Base-by-base conservation (phyloP, 345 rosid species). In the Zanthoxylum bungeanum region DNA sequence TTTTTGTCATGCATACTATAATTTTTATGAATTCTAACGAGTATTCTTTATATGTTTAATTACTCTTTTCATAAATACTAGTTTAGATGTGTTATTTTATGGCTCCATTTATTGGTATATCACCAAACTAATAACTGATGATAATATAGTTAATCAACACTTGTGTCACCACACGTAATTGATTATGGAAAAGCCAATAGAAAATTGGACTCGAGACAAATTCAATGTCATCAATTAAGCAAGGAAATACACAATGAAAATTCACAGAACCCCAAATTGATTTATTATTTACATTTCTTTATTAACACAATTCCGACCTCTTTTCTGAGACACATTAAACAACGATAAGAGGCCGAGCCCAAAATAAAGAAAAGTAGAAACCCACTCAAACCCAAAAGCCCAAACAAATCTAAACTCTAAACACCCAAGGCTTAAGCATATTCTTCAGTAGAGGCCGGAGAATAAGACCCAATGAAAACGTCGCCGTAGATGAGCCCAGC, bases 401-500 rank as follows among this genome's bases (percentile, higher is more conserved):
- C 47, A 52, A 27, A 79, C 28, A 34, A 22, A 4, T 6, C 1
- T 16, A 0, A 21, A n/a, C 30, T 2, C 27, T 44, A 1, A 14
- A 12, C 19, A 19, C 19, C 4, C n/a, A n/a, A n/a, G n/a, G n/a
- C n/a, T 77, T 73, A 58, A 60, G 82, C 78, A 64, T 83, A 81
- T 21, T 73, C 84, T 19, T 74, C 78, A 4, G 86, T 51, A 3
- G 87, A 69, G 64, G 84, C 86, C 0, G 82, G 64, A 19, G 77
- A 62, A 22, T 91, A 89, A 5, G 90, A 85, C 47, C 87, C 88
- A 42, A 88, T 91, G 76, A 88, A 93, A 37, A 89, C 67, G 19
- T 89, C 89, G 5, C 93, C 92, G 25, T 94, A 94, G 6, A 94
- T 69, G 4, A 91, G 86, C 69, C 97, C 97, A 42, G 93, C 98